These are phyloP conservation scores for Saccharomyces eubayanus DNA, from an alignment of 805 yeast genomes.

Conservation along the genomic window DNA sequence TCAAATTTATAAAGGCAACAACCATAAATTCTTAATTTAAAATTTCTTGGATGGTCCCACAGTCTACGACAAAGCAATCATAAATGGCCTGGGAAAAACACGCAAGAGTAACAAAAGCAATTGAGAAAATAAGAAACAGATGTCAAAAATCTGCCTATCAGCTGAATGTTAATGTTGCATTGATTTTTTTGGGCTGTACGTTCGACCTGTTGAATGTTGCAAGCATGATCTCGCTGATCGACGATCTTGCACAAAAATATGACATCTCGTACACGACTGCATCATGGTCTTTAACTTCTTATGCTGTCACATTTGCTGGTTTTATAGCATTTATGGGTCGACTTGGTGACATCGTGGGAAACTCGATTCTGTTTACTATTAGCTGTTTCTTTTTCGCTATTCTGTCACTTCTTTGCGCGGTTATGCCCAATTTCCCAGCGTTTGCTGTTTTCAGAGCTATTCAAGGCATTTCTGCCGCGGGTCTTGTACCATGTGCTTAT, in stretches of 20 bases:
- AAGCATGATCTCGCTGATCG: constrained; percentile 14
- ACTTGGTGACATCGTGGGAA: constrained; percentile 37
- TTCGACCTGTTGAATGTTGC: constrained; percentile 20
- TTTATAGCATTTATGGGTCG: constrained; percentile 39
- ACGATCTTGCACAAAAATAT: constrained; percentile 12
- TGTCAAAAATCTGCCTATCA: constrained; percentile 9
- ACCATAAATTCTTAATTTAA: background rate
- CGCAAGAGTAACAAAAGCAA: background rate
- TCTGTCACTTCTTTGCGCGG: constrained; percentile 31
- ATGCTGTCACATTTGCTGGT: constrained; percentile 38
- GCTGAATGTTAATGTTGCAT: constrained; percentile 11
- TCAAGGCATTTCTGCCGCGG: constrained; percentile 39
- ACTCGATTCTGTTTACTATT: constrained; percentile 25
- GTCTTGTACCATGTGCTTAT: constrained; percentile 33
- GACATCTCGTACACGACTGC: constrained; percentile 8
- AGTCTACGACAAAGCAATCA: background rate
- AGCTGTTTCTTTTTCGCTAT: constrained; percentile 22
- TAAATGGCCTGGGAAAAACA: constrained; percentile 1
- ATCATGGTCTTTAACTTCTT: constrained; percentile 37
- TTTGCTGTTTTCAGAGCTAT: constrained; percentile 38
- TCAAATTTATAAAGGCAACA: background rate
- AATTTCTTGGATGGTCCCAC: background rate
- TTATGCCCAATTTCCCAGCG: constrained; percentile 31
- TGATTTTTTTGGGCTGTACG: constrained; percentile 8
- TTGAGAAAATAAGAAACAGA: background rate